Percentiles rank a stretch among this genome's conserved stretches.
These are phyloP conservation scores for Fusarium sacchari DNA, from an alignment of 2,329 filamentous ascomycete genomes.

Conservation along the genomic window DNA sequence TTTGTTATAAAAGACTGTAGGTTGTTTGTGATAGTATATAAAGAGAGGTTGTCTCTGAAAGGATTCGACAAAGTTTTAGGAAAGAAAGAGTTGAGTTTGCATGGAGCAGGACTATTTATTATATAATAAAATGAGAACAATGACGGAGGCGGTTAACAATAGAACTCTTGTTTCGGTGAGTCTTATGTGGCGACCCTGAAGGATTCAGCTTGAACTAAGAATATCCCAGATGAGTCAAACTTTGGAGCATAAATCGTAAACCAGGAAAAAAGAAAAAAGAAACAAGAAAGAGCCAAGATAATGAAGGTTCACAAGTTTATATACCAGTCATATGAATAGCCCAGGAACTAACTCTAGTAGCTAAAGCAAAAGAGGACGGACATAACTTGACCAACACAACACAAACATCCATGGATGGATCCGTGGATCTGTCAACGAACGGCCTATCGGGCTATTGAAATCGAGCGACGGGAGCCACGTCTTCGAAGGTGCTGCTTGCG, in stretches of 20 bases:
- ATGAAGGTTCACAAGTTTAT: constrained; percentile 16
- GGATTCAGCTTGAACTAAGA: neutral
- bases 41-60: neutral
- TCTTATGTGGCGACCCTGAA: constrained; percentile 18
- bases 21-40: neutral
- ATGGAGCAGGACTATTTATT: neutral
- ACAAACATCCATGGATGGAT: neutral
- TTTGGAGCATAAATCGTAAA: neutral
- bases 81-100: neutral
- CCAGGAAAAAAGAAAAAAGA: constrained; percentile 10
- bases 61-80: neutral
- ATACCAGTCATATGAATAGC: constrained; percentile 12
- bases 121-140: constrained; percentile 11
- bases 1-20: neutral
- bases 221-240: constrained; percentile 18
- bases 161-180: constrained; percentile 13
- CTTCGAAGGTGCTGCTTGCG: constrained; percentile 13
- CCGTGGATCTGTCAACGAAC: neutral
- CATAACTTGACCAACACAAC: constrained; percentile 12
- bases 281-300: neutral
- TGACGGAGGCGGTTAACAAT: constrained; percentile 7
- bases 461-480: constrained; percentile 20
- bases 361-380: neutral
- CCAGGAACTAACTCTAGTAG: neutral
- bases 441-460: constrained; percentile 21